phyloP scores from a whole-genome alignment of 106 monocot genomes.

The Acanthochlamys bracteata region DNA sequence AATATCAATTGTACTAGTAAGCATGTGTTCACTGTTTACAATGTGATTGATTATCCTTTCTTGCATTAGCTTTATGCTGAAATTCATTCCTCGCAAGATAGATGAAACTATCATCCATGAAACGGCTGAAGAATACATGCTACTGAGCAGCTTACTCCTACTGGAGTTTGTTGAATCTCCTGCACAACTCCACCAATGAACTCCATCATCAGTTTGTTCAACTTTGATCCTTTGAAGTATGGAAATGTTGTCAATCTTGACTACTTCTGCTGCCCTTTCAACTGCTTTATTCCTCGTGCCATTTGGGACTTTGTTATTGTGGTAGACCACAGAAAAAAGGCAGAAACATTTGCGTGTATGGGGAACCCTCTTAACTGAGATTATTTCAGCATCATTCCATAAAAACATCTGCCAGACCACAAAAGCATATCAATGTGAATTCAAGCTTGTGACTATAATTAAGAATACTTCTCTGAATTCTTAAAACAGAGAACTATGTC shows the following conservation, averaged over 20 bases:
- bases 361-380: slow-evolving; percentile 30
- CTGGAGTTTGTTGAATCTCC: slow-evolving; percentile 21
- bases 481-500: no score
- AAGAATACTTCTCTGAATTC: no score
- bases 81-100: slow-evolving; percentile 23
- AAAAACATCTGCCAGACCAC: slow-evolving; percentile 25
- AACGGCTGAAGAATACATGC: slow-evolving; percentile 37
- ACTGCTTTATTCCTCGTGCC: slow-evolving; percentile 4
- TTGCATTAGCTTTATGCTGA: slow-evolving; percentile 38
- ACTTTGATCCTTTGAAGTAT: slow-evolving; percentile 46
- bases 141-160: slow-evolving; percentile 30
- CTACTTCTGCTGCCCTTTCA: slow-evolving; percentile 19
- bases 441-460: no score
- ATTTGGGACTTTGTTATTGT: slow-evolving; percentile 12
- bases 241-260: slow-evolving; percentile 44
- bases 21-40: slow-evolving; percentile 7
- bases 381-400: slow-evolving; percentile 65
- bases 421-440: neutral
- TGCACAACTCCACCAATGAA: slow-evolving; percentile 23
- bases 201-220: slow-evolving; percentile 25
- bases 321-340: slow-evolving; percentile 38
- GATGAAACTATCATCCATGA: slow-evolving; percentile 51
- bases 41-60: slow-evolving; percentile 34
- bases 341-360: slow-evolving; percentile 43
- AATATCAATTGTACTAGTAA: neutral